Percentiles rank a stretch among this genome's conserved stretches.
phyloP scores from a whole-genome alignment of 495 filamentous ascomycete species.

The Aspergillus bertholletiae region DNA sequence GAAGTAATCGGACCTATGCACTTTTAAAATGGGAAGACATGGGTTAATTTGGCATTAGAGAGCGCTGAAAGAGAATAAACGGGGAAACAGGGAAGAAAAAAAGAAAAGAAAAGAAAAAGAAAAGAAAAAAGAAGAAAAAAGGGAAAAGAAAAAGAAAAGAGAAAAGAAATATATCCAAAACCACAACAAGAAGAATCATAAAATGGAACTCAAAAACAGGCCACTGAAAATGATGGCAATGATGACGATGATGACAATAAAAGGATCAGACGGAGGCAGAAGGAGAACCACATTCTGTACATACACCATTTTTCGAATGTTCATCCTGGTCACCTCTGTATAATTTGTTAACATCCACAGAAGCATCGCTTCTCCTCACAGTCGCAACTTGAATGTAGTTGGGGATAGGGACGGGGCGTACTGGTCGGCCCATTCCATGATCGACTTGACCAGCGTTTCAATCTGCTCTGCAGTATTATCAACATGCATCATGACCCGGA shows the following conservation, averaged over 20 bases:
- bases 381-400: not conserved
- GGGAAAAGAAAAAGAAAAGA: too few relatives aligned
- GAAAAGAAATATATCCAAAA: too few relatives aligned
- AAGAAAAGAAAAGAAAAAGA: not conserved
- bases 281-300: not conserved
- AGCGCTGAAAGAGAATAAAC: not conserved
- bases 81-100: not conserved
- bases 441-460: not conserved
- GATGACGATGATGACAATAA: too few relatives aligned
- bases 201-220: too few relatives aligned
- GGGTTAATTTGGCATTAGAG: too few relatives aligned
- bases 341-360: not conserved
- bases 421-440: slow-evolving; percentile 2
- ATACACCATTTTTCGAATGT: not conserved
- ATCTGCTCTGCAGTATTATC: not conserved
- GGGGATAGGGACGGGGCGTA: not conserved
- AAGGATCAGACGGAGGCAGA: too few relatives aligned
- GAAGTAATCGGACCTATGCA: too few relatives aligned
- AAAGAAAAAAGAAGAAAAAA: too few relatives aligned
- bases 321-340: not conserved
- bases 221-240: too few relatives aligned
- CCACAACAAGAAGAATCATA: too few relatives aligned
- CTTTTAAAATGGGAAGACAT: too few relatives aligned
- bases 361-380: not conserved
- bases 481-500: slow-evolving; percentile 1